Evolutionary conservation across 768 basidiomycete genomes (phyloP), one percentile per base, ranked within the genome.

Genomic region (Tylopilus sp.): DNA sequence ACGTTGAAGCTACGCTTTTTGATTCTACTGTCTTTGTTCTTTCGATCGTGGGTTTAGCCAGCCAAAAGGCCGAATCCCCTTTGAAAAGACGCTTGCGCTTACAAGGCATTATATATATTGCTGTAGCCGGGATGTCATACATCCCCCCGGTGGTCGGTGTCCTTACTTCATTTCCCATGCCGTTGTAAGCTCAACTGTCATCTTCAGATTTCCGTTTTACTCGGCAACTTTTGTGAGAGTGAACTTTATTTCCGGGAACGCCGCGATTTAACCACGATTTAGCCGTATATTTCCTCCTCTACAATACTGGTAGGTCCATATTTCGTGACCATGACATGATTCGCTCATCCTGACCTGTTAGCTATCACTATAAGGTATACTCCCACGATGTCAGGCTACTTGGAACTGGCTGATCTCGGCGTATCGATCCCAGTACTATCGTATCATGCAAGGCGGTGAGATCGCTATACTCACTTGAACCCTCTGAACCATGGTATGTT

Each of bases 1-100:
- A 26, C 25, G 26, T 28, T 28, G 26, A 38, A 66, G 65, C 59
- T 15, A 47, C 40, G 28, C 28, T 48, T 9, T 58, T 47, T 22
- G 56, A 68, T 42, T 18, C 68, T 11, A 17, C 64, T 1, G 44
- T 69, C 6, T 33, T 64, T 7, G 23, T 50, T 25, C 21, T 68
- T n/a, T 56, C 48, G 9, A 41, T 57, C 3, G 30, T 57, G 6
- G 57, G 62, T 2, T 40, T 69, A 3, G 55, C 52, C 18, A 50
- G 39, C 25, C 47, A 48, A 12, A 44, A 15, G 10, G 57, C 38
- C 0, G 40, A 18, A 6, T 62, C 57, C 3, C 52, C 58, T 6
- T 44, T 67, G 40, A 50, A 23, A 40, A 64, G 25, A 9, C 52
- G 48, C n/a, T 31, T 67, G 15, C 31, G 33, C 20, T 10, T 31